A percentile compares a stretch with the other conserved stretches of the same genome.
phyloP scores from a whole-genome alignment of 192 early-diverging fungal species.

The Jimgerdemannia lactiflua region DNA sequence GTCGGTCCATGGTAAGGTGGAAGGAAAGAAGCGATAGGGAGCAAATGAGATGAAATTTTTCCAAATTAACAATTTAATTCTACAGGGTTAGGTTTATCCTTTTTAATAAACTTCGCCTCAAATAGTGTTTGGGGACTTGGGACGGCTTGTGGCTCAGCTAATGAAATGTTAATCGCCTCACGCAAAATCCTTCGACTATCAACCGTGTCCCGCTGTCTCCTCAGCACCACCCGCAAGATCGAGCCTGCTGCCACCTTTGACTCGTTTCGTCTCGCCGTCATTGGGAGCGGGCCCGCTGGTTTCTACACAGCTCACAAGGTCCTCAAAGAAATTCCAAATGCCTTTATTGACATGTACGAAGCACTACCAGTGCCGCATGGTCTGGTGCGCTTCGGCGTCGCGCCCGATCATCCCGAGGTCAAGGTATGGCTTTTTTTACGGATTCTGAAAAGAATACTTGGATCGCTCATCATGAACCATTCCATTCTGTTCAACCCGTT shows the following conservation, averaged over 20 bases:
- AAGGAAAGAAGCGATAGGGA: background rate
- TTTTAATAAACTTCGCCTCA: too few species aligned
- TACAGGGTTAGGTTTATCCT: too few species aligned
- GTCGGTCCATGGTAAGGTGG: background rate
- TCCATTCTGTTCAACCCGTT: background rate
- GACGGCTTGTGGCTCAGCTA: too few species aligned
- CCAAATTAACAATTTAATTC: too few species aligned
- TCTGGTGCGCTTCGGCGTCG: conserved; percentile 91
- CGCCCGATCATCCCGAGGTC: conserved; percentile 96
- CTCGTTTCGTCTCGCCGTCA: conserved; percentile 57
- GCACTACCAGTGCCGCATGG: conserved; percentile 83
- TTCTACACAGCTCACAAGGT: conserved; percentile 89
- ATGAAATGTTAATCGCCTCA: too few species aligned
- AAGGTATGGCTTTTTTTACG: conserved; percentile 57
- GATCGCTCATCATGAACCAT: background rate
- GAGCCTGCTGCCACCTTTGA: background rate
- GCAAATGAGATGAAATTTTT: too few species aligned
- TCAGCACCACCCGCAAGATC: background rate
- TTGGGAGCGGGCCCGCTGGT: conserved; percentile 83
- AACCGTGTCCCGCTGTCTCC: background rate
- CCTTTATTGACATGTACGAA: conserved; percentile 82
- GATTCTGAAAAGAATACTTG: background rate
- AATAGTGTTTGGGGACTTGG: too few species aligned
- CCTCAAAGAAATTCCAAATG: conserved; percentile 53
- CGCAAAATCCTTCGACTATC: too few species aligned